phyloP scores from a whole-genome alignment of 2,329 filamentous ascomycete species.

The Penicillium freii region DNA sequence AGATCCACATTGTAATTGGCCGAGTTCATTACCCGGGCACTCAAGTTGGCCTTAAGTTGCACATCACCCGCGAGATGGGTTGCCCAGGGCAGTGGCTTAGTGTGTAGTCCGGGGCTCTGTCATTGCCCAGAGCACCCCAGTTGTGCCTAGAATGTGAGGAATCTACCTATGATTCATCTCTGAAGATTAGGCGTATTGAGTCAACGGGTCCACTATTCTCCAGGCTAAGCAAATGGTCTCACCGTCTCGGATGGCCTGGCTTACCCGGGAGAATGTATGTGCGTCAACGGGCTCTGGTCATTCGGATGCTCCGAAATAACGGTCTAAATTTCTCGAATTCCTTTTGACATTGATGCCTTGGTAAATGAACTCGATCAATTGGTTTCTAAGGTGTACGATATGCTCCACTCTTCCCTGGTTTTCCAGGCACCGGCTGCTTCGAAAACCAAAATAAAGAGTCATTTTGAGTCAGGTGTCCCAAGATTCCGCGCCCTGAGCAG shows the following conservation, averaged over 20 bases:
- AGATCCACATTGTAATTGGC: conserved; percentile 13
- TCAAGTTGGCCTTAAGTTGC: conserved; percentile 1
- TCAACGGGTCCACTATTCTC: conserved; percentile 10
- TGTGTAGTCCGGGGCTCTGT: conserved; percentile 8
- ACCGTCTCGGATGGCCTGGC: conserved; percentile 11
- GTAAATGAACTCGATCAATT: conserved; percentile 4
- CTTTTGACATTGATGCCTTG: conserved; percentile 8
- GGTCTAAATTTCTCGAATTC: conserved; percentile 11
- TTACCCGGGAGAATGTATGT: conserved; percentile 11
- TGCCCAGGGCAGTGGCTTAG: conserved; percentile 15
- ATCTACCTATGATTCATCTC: conserved; percentile 10
- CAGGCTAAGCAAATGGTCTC: conserved; percentile 15
- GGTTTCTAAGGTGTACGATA: conserved; percentile 5
- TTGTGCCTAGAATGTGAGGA: conserved; percentile 10
- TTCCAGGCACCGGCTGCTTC: conserved; percentile 15
- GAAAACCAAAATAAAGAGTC: conserved; percentile 15
- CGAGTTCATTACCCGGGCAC: conserved; percentile 8
- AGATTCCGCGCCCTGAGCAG: conserved; percentile 4
- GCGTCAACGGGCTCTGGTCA: background rate
- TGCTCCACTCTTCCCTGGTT: conserved; percentile 6
- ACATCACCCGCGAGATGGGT: conserved; percentile 15
- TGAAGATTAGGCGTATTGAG: conserved; percentile 10
- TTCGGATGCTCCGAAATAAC: conserved; percentile 16
- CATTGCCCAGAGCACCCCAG: conserved; percentile 9
- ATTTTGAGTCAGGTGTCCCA: conserved; percentile 12